These are phyloP conservation scores for Zygoascus tannicola DNA, from an alignment of 805 yeast species.

Conservation along the genomic window DNA sequence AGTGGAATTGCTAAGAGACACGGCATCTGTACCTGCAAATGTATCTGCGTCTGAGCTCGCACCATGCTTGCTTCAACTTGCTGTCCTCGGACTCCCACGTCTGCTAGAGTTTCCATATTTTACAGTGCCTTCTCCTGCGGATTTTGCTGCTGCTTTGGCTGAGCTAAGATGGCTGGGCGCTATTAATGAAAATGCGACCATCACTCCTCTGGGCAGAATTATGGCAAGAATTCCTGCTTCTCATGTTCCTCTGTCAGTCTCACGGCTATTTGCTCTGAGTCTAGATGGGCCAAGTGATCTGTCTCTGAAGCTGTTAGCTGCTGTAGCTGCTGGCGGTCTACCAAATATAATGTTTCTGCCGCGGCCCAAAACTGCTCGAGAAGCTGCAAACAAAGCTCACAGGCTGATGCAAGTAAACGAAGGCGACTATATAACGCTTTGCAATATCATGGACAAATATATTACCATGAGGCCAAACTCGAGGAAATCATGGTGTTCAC, in stretches of 20 bases:
- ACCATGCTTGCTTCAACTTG: constrained; percentile 55
- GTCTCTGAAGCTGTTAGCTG: constrained; percentile 53
- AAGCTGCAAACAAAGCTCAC: constrained; percentile 42
- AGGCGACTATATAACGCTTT: constrained; percentile 71
- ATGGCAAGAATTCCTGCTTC: not conserved
- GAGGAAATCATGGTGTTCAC: constrained; percentile 48
- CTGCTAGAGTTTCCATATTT: constrained; percentile 53
- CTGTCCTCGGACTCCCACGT: constrained; percentile 52
- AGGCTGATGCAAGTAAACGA: constrained; percentile 60
- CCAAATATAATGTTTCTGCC: constrained; percentile 35
- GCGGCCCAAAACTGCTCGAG: not conserved
- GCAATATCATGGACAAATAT: constrained; percentile 40
- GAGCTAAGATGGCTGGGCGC: constrained; percentile 73
- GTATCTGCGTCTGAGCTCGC: constrained; percentile 30
- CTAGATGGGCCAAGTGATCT: constrained; percentile 29
- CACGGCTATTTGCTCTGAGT: constrained; percentile 53
- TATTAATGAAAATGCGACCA: constrained; percentile 50
- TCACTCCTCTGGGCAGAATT: not conserved
- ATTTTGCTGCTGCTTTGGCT: constrained; percentile 58
- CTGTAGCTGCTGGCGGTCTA: constrained; percentile 59
- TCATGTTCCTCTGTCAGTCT: constrained; percentile 52
- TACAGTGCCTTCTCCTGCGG: constrained; percentile 65
- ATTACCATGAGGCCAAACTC: not conserved
- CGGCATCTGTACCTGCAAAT: not conserved
- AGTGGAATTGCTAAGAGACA: constrained; percentile 30